Evolutionary conservation across 768 basidiomycete genomes (phyloP).

Genomic region (Cystobasidium onofrii): DNA sequence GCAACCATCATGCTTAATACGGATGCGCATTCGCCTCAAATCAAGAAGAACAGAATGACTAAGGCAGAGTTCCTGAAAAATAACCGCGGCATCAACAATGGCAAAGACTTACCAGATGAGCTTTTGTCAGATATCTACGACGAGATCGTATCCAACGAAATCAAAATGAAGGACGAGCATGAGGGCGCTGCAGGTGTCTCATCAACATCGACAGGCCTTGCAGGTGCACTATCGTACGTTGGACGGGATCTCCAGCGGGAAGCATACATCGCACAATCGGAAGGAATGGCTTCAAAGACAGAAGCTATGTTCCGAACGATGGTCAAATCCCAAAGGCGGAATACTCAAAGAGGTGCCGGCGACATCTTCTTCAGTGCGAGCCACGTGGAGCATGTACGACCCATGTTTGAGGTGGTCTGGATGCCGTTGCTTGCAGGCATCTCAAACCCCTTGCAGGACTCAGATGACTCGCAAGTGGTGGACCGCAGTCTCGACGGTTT

Average conservation of each 20-base stretch:
- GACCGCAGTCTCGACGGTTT: conserved; percentile 90
- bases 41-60: conserved; percentile 83
- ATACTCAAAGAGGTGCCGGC: conserved; percentile 46
- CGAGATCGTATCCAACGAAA: conserved; percentile 84
- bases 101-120: conserved; percentile 77
- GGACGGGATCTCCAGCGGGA: conserved; percentile 92
- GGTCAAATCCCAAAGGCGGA: conserved; percentile 82
- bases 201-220: conserved; percentile 57
- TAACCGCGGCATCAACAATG: conserved; percentile 93
- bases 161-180: conserved; percentile 96
- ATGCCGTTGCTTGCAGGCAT: conserved; percentile 93
- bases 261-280: conserved; percentile 88
- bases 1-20: conserved; percentile 95
- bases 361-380: conserved; percentile 96
- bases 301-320: conserved; percentile 90
- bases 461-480: conserved; percentile 85
- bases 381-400: conserved; percentile 87
- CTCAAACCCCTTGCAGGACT: conserved; percentile 87
- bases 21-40: conserved; percentile 87
- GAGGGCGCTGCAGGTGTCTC: conserved; percentile 52
- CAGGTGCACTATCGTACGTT: conserved; percentile 73
- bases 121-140: conserved; percentile 70
- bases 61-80: conserved; percentile 85
- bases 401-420: conserved; percentile 99
- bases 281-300: conserved; percentile 92